These are phyloP conservation scores for Tricharina praecox DNA, from an alignment of 495 filamentous ascomycete genomes.

Conservation along the genomic window DNA sequence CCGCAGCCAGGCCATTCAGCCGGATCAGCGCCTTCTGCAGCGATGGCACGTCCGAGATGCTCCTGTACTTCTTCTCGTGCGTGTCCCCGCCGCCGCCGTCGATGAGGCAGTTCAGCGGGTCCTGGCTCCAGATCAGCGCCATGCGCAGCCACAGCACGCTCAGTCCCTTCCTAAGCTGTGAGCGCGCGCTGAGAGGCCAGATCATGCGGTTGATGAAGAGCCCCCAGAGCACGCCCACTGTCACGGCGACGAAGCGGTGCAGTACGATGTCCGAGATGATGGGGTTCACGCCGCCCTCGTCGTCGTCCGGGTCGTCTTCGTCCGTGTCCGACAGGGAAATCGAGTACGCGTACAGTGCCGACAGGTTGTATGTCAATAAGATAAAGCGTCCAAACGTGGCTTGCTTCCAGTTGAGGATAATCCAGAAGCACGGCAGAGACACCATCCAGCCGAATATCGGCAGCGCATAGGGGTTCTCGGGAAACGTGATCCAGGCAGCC, in stretches of 20 bases:
- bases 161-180: slow-evolving; percentile 71
- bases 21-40: slow-evolving; percentile 43
- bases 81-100: too few relatives aligned
- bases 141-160: slow-evolving; percentile 79
- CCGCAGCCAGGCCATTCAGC: slow-evolving; percentile 54
- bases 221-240: slow-evolving; percentile 79
- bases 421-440: slow-evolving; percentile 66
- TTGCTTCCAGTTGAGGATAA: slow-evolving; percentile 68
- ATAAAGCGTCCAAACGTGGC: slow-evolving; percentile 85
- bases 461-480: slow-evolving; percentile 54
- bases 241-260: slow-evolving; percentile 80
- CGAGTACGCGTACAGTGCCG: slow-evolving; percentile 83
- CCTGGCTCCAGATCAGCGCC: slow-evolving; percentile 92
- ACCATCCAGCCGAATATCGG: slow-evolving; percentile 66
- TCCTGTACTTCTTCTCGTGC: slow-evolving; percentile 48
- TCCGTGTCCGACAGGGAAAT: slow-evolving; percentile 59
- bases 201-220: slow-evolving; percentile 74
- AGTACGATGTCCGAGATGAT: slow-evolving; percentile 73
- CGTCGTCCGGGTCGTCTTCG: slow-evolving; percentile 51
- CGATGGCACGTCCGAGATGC: slow-evolving; percentile 59
- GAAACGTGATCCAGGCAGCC: slow-evolving; percentile 55
- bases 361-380: slow-evolving; percentile 92
- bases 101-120: slow-evolving; percentile 63
- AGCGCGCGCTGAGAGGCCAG: slow-evolving; percentile 81
- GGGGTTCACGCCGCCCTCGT: slow-evolving; percentile 72